Evolutionary conservation across 345 rosid genomes (phyloP).

Genomic region (Pugionium dolabratum): DNA sequence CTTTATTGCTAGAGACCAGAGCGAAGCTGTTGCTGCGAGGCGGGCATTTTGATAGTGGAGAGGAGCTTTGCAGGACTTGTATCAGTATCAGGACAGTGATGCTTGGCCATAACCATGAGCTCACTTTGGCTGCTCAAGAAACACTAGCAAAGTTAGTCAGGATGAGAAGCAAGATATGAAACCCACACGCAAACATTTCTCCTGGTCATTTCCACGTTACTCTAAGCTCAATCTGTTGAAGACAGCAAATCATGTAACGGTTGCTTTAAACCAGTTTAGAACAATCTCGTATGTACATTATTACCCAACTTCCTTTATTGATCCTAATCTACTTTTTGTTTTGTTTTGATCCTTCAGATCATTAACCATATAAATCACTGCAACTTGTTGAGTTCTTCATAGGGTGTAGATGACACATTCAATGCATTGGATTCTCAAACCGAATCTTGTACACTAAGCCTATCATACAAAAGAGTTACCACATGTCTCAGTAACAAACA

Average conservation of each 20-base stretch:
- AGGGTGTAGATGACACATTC: neutral
- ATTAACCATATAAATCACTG: neutral
- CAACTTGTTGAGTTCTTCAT: no score
- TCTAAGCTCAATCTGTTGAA: slow-evolving; percentile 33
- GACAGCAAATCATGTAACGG: slow-evolving; percentile 24
- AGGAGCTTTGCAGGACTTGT: slow-evolving; percentile 83
- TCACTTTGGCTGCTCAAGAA: slow-evolving; percentile 90
- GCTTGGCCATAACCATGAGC: slow-evolving; percentile 86
- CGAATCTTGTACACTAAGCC: slow-evolving; percentile 5
- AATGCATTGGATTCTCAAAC: slow-evolving; percentile 38
- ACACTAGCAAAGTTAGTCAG: slow-evolving; percentile 83
- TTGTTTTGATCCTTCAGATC: neutral
- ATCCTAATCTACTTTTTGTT: slow-evolving; percentile 4
- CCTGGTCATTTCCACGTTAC: slow-evolving; percentile 19
- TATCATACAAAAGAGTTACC: slow-evolving; percentile 23
- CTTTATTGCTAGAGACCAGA: slow-evolving; percentile 75
- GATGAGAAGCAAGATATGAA: slow-evolving; percentile 85
- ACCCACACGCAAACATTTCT: slow-evolving; percentile 5
- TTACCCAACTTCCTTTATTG: slow-evolving; percentile 1
- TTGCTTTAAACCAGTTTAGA: slow-evolving; percentile 5
- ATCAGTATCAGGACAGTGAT: slow-evolving; percentile 87
- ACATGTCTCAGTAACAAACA: slow-evolving; percentile 37
- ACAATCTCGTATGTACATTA: slow-evolving; percentile 31
- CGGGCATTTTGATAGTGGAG: slow-evolving; percentile 82
- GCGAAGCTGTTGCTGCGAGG: slow-evolving; percentile 85